phyloP scores from a whole-genome alignment of 2,329 filamentous ascomycete genomes.

The Fulvia fulva region DNA sequence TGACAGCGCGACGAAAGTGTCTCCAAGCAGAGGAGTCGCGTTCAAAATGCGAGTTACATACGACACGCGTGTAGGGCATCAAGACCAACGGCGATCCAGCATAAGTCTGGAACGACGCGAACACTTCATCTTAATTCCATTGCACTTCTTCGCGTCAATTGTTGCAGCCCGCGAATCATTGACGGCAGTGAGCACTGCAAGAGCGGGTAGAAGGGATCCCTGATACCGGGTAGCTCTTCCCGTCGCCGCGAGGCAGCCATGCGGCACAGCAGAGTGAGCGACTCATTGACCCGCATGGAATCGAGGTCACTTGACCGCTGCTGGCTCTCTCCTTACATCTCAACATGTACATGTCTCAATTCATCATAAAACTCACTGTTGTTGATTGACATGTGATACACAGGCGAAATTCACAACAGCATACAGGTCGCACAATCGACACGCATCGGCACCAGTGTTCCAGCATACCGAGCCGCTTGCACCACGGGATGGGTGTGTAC shows the following conservation, averaged over 20 bases:
- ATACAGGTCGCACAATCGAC: neutral
- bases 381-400: neutral
- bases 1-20: neutral
- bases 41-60: neutral
- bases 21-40: too few relatives aligned
- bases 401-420: too few relatives aligned
- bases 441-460: neutral
- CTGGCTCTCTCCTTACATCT: neutral
- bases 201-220: neutral
- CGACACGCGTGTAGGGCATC: neutral
- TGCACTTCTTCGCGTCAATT: neutral
- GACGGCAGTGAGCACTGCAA: neutral
- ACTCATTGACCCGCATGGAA: neutral
- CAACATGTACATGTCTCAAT: neutral
- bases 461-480: neutral
- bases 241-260: neutral
- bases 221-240: neutral
- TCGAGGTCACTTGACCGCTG: neutral
- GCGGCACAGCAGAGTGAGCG: constrained; percentile 1
- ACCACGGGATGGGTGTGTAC: neutral
- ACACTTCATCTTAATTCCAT: neutral
- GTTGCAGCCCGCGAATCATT: neutral
- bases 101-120: neutral
- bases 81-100: neutral
- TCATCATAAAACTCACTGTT: too few relatives aligned